Base-by-base conservation (phyloP, 768 basidiomycete species). In the Gymnopilus junonius region DNA sequence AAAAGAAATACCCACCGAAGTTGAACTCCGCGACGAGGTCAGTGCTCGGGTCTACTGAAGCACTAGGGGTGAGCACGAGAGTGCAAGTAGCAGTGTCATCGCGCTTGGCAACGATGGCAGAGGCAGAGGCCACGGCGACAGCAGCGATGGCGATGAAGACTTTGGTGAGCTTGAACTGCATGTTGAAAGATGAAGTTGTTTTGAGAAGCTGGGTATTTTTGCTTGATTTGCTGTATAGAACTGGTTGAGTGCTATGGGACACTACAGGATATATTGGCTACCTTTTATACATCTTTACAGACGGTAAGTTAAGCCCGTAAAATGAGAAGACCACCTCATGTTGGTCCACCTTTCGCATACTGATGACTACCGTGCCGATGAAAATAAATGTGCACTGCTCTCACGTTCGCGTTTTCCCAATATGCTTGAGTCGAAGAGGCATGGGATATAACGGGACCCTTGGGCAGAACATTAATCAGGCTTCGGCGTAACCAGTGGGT, bases 1-100 rank as follows among this genome's bases (percentile, higher is more conserved):
- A n/a, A n/a, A n/a, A n/a, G n/a, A n/a, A n/a, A n/a, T n/a, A n/a
- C 61, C 20, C 31, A 62, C 61, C 61, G 37, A 35, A 56, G 43
- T 55, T 46, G 35, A 62, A 62, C 42, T 62, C 61, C 10, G 43
- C 43, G 27, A 46, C 55, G 29, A 51, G 20, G 29, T 51, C 20
- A 4, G 48, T 51, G 29, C 40, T 61, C 17, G 55, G 55, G 45
- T 56, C 45, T 32, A 57, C 34, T n/a, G 61, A 10, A n/a, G 27
- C 54, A 8, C 20, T 23, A 21, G 61, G 61, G 43, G 39, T 55
- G 55, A 62, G 45, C 29, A 62, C 54, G 45, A 56, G 55, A 43
- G 55, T 32, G 55, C 43, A 48, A 20, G 43, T 57, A 15, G 46
- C 55, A 8, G 37, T 11, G 10, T 50, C 45, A 7, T 53, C 55